These are phyloP conservation scores for Sphaerulina musiva DNA, from an alignment of 2,329 filamentous ascomycete genomes.

Conservation along the genomic window DNA sequence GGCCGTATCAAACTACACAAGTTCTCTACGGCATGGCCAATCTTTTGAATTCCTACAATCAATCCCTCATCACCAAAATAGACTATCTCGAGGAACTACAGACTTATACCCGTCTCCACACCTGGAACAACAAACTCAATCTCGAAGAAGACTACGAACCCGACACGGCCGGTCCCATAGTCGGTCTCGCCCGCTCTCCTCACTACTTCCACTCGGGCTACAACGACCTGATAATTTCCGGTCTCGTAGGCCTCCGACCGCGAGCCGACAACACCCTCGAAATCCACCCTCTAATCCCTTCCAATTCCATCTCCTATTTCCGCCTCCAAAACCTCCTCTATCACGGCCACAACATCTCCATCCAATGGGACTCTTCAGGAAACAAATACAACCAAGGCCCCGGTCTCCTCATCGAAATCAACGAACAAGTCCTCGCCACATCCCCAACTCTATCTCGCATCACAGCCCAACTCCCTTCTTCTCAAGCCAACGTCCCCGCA, in stretches of 20 bases:
- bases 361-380: slow-evolving; percentile 39
- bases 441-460: slow-evolving; percentile 13
- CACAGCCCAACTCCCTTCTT: no score
- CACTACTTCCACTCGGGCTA: slow-evolving; percentile 46
- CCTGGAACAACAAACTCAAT: slow-evolving; percentile 33
- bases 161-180: slow-evolving; percentile 40
- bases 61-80: slow-evolving; percentile 26
- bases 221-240: slow-evolving; percentile 39
- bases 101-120: slow-evolving; percentile 39
- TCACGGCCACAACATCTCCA: slow-evolving; percentile 38
- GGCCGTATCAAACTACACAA: slow-evolving; percentile 43
- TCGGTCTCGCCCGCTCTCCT: slow-evolving; percentile 39
- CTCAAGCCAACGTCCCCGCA: no score
- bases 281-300: slow-evolving; percentile 36
- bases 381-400: slow-evolving; percentile 28
- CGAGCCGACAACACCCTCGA: slow-evolving; percentile 36
- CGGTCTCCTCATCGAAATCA: slow-evolving; percentile 35
- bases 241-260: slow-evolving; percentile 40
- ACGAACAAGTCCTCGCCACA: slow-evolving; percentile 32
- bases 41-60: slow-evolving; percentile 39
- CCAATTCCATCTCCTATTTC: slow-evolving; percentile 36
- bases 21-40: slow-evolving; percentile 39
- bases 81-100: slow-evolving; percentile 37
- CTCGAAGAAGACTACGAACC: slow-evolving; percentile 43
- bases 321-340: slow-evolving; percentile 39